Evolutionary conservation across 441 rosid species (phyloP), one percentile per base, ranked within the genome.

Genomic region (Melastoma candidum): DNA sequence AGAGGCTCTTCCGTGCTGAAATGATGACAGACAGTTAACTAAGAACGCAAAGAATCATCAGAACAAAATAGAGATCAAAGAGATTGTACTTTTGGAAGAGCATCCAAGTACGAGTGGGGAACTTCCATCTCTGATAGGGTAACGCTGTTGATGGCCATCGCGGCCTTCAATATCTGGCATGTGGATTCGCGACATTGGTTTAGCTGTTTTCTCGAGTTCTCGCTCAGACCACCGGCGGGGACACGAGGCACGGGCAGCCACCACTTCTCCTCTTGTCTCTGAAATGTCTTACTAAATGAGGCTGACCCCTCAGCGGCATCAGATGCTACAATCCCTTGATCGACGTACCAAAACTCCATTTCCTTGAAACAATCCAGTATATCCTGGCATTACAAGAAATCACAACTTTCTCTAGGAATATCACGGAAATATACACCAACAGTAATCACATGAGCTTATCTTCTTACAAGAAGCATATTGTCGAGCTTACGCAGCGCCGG

Each of bases 391-490:
- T 17, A 17, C 22, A 17, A 17, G 22, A 17, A 17, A 17, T 17
- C 22, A 17, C 22, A 17, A 17, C 22, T 17, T 17, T 17, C 22
- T 17, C 22, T 17, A 17, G 22, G 22, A 17, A 17, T 17, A 17
- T 17, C 52, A n/a, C 1, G 11, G 12, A 25, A 26, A 1, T 1
- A 17, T 17, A 1, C 1, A 17, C 22, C 22, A 17, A 17, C 22
- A 17, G 22, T 17, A 17, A 17, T 17, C 22, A 17, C 22, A 17
- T 17, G 22, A 17, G 22, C 22, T 17, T 17, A 17, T 39, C 56
- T 60, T 59, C 92, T 69, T 82, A 94, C 99, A 32, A 90, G 84
- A 68, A 90, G 97, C 99, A 94, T 90, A 66, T 94, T 90, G 49
- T 94, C 97, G 47, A 94, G 77, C 72, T 94, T 94, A 54, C 83